phyloP scores from a whole-genome alignment of 2,329 filamentous ascomycete genomes.

The Capronia epimyces region DNA sequence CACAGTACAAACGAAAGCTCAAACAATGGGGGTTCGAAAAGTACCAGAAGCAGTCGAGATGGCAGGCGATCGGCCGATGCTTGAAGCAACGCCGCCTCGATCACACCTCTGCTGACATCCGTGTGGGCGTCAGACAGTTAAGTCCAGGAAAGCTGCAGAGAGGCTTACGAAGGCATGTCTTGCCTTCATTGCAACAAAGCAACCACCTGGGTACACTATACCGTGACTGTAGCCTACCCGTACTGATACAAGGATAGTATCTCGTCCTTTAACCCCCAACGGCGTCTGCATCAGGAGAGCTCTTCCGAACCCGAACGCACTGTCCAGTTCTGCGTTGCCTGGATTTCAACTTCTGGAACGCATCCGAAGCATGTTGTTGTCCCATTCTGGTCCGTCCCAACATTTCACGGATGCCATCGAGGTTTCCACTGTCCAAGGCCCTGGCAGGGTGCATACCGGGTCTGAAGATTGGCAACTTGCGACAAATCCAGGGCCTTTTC shows the following conservation, averaged over 20 bases:
- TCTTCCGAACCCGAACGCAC: neutral
- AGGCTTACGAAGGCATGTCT: neutral
- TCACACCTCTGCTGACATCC: neutral
- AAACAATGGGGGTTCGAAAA: conserved; percentile 10
- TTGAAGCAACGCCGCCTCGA: neutral
- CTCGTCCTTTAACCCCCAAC: neutral
- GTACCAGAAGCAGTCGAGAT: conserved; percentile 8
- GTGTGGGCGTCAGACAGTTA: neutral
- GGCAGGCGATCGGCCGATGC: neutral
- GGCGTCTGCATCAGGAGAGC: neutral
- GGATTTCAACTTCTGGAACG: neutral
- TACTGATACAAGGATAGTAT: too few species aligned
- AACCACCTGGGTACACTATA: too few species aligned
- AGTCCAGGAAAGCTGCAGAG: neutral
- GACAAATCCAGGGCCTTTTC: too few species aligned
- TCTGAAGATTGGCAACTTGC: too few species aligned
- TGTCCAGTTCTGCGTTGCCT: neutral
- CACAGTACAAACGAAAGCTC: conserved; percentile 12
- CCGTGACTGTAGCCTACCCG: too few species aligned
- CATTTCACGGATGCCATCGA: neutral
- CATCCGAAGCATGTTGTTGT: neutral
- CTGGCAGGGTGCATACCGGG: too few species aligned
- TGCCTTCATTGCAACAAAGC: neutral
- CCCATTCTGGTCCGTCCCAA: neutral
- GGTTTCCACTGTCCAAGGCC: neutral